A percentile compares a stretch with the other conserved stretches of the same genome.
phyloP scores from a whole-genome alignment of 495 filamentous ascomycete species.

The Neurospora sp. region DNA sequence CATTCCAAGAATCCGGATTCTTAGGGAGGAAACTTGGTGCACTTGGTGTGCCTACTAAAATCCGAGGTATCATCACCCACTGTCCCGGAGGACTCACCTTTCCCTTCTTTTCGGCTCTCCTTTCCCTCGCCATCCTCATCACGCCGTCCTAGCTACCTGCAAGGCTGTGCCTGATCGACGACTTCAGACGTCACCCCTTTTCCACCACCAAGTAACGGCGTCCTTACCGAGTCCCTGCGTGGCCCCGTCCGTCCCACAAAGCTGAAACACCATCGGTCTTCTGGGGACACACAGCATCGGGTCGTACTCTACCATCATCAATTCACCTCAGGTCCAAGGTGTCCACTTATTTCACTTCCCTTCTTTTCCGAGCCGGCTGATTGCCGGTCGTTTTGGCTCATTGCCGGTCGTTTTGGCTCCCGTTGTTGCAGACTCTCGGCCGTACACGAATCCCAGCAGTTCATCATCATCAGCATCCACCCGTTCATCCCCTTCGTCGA shows the following conservation, averaged over 20 bases:
- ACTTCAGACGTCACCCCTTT: slow-evolving; percentile 19
- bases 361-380: background rate
- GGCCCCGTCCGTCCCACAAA: slow-evolving; percentile 14
- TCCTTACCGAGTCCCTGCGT: slow-evolving; percentile 5
- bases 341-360: slow-evolving; percentile 5
- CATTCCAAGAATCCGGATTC: background rate
- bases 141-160: slow-evolving; percentile 2
- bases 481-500: background rate
- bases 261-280: slow-evolving; percentile 23
- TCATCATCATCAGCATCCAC: background rate
- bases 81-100: slow-evolving; percentile 1
- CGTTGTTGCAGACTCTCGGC: background rate
- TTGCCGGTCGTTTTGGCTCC: background rate
- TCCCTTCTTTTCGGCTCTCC: background rate
- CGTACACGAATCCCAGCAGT: background rate
- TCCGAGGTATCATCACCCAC: background rate
- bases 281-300: slow-evolving; percentile 8
- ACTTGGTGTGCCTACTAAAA: slow-evolving; percentile 5
- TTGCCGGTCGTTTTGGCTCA: background rate
- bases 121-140: background rate
- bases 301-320: slow-evolving; percentile 11
- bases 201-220: background rate
- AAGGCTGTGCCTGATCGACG: slow-evolving; percentile 26
- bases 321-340: slow-evolving; percentile 3
- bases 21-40: background rate